These are phyloP conservation scores for Ophiostoma sp. DNA, from an alignment of 2,329 filamentous ascomycete species.

Conservation along the genomic window DNA sequence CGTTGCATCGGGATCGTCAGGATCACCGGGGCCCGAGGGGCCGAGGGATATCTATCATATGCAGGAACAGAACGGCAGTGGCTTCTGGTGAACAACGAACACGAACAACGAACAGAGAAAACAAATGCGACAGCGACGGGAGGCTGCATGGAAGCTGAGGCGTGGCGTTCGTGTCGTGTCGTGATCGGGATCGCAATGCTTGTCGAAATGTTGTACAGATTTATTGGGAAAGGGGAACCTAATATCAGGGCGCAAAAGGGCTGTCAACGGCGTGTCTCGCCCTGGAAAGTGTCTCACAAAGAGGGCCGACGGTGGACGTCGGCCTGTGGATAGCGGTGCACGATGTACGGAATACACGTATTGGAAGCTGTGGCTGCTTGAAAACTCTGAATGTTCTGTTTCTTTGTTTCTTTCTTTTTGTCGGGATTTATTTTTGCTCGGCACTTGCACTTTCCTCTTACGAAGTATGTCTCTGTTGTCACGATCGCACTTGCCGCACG, in stretches of 20 bases:
- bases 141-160: slow-evolving; percentile 3
- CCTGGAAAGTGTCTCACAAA: neutral
- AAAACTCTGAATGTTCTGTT: slow-evolving; percentile 1
- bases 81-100: neutral
- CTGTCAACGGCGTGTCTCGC: slow-evolving; percentile 7
- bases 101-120: neutral
- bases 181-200: neutral
- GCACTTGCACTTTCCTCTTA: neutral
- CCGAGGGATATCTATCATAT: neutral
- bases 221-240: neutral
- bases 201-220: no score
- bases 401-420: neutral
- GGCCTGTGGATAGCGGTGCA: neutral
- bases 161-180: slow-evolving; percentile 6
- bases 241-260: neutral
- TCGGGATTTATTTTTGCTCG: neutral
- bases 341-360: slow-evolving; percentile 4
- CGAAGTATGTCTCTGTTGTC: neutral
- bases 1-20: slow-evolving; percentile 16
- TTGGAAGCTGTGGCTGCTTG: neutral
- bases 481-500: neutral
- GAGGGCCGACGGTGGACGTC: neutral
- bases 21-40: slow-evolving; percentile 7
- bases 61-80: neutral
- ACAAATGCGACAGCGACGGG: neutral